Percentiles rank a stretch among this genome's conserved stretches.
These are phyloP conservation scores for Chaetomium tenue DNA, from an alignment of 495 filamentous ascomycete species.

Conservation along the genomic window DNA sequence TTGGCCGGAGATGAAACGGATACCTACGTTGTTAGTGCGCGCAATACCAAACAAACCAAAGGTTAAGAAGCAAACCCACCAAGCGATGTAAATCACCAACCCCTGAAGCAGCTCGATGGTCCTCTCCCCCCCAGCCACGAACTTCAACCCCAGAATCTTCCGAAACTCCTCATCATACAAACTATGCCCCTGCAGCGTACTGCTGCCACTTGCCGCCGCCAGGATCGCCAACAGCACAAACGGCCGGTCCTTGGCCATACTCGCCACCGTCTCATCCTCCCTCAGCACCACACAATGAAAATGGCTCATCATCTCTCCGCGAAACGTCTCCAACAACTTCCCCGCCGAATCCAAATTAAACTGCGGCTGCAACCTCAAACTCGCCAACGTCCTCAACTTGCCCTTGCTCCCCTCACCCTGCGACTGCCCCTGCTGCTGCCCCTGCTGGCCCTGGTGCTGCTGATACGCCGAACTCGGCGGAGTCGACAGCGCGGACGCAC, in stretches of 20 bases:
- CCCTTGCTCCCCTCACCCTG: background rate
- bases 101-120: slow-evolving; percentile 48
- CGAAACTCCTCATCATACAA: slow-evolving; percentile 52
- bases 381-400: slow-evolving; percentile 23
- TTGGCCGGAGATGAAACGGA: slow-evolving; percentile 50
- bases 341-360: slow-evolving; percentile 51
- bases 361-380: slow-evolving; percentile 43
- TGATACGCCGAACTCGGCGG: slow-evolving; percentile 22
- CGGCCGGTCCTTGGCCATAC: slow-evolving; percentile 39
- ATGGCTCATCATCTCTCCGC: slow-evolving; percentile 37
- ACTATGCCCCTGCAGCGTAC: slow-evolving; percentile 45
- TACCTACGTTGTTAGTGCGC: slow-evolving; percentile 37
- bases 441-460: too few species aligned
- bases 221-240: slow-evolving; percentile 48
- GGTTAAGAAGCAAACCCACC: slow-evolving; percentile 34
- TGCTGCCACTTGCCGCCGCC: slow-evolving; percentile 45
- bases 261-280: slow-evolving; percentile 37
- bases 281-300: slow-evolving; percentile 43
- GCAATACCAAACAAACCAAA: background rate
- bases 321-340: slow-evolving; percentile 41
- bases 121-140: slow-evolving; percentile 48
- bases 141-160: slow-evolving; percentile 50
- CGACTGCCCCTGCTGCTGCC: background rate
- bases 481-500: slow-evolving; percentile 37
- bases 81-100: slow-evolving; percentile 46